Percentiles rank a stretch among this genome's conserved stretches.
Conservation (phyloP, 2,329 filamentous ascomycete genomes). For the Fusarium denticulatum region DNA sequence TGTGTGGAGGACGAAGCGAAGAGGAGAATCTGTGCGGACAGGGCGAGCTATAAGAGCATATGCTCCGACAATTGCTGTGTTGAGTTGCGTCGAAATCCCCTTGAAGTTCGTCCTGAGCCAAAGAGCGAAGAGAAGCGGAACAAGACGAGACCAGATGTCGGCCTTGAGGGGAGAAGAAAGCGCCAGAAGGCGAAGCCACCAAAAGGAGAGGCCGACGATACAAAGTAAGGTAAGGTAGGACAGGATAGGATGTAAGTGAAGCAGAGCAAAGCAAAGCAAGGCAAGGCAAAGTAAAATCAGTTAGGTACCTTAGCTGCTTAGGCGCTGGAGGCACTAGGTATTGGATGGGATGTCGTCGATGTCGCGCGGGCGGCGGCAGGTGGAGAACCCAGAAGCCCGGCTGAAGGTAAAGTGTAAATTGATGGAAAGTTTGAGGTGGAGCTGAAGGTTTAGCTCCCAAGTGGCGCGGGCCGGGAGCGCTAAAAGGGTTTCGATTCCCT, state of each 20-base stretch:
- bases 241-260: not conserved
- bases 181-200: constrained; percentile 30
- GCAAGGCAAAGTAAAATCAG: not conserved
- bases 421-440: constrained; percentile 15
- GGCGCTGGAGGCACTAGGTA: not conserved
- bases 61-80: constrained; percentile 11
- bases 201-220: constrained; percentile 30
- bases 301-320: not conserved
- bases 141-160: not conserved
- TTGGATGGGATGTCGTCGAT: constrained; percentile 8
- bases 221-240: not conserved
- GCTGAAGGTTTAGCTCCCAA: constrained; percentile 26
- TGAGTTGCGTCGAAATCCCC: not conserved
- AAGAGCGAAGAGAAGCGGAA: constrained; percentile 7
- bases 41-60: constrained; percentile 32
- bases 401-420: constrained; percentile 38
- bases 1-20: constrained; percentile 12
- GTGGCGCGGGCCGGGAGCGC: constrained; percentile 37
- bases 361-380: constrained; percentile 32
- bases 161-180: not conserved
- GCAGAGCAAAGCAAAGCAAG: not conserved
- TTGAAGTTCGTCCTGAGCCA: constrained; percentile 6
- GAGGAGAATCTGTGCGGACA: constrained; percentile 8
- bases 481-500: constrained; percentile 29
- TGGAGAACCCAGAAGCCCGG: constrained; percentile 36